Percentiles rank a stretch among this genome's conserved stretches.
Conservation (phyloP, 108 stramenopile genomes). For the Cyclotella kingstonii region DNA sequence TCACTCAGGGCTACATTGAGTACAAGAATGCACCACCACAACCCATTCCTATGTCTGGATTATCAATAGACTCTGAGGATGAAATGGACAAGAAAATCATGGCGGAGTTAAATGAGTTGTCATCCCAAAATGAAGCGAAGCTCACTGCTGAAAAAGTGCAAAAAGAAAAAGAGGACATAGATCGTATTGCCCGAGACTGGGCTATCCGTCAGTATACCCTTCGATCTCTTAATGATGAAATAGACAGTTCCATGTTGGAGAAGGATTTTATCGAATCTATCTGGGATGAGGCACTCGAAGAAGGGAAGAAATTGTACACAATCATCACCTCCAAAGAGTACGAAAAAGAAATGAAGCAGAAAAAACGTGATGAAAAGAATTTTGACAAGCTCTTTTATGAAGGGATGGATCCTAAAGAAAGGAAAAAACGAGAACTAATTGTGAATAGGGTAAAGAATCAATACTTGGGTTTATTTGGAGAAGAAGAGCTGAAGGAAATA, state of each 20-base stretch:
- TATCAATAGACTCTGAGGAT: slow-evolving; percentile 2
- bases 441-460: slow-evolving; percentile 30
- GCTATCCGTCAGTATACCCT: slow-evolving; percentile 71
- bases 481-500: slow-evolving; percentile 26
- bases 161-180: slow-evolving; percentile 49
- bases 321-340: slow-evolving; percentile 18
- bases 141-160: slow-evolving; percentile 15
- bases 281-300: slow-evolving; percentile 69
- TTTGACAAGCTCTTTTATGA: slow-evolving; percentile 23
- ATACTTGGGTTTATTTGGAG: slow-evolving; percentile 27
- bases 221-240: slow-evolving; percentile 46
- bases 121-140: slow-evolving; percentile 11
- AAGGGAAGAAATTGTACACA: slow-evolving; percentile 60
- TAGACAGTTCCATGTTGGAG: slow-evolving; percentile 49
- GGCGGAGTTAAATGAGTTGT: slow-evolving; percentile 21
- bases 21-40: slow-evolving; percentile 13
- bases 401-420: slow-evolving; percentile 21
- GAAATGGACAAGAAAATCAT: slow-evolving; percentile 26
- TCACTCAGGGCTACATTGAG: slow-evolving; percentile 24
- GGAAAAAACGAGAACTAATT: slow-evolving; percentile 27
- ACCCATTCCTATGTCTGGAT: not conserved
- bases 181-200: slow-evolving; percentile 76
- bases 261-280: slow-evolving; percentile 58
- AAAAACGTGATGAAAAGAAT: not conserved
- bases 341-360: slow-evolving; percentile 6